phyloP scores from a whole-genome alignment of 1,139 yeast genomes.

The Blastobotrys illinoisensis region DNA sequence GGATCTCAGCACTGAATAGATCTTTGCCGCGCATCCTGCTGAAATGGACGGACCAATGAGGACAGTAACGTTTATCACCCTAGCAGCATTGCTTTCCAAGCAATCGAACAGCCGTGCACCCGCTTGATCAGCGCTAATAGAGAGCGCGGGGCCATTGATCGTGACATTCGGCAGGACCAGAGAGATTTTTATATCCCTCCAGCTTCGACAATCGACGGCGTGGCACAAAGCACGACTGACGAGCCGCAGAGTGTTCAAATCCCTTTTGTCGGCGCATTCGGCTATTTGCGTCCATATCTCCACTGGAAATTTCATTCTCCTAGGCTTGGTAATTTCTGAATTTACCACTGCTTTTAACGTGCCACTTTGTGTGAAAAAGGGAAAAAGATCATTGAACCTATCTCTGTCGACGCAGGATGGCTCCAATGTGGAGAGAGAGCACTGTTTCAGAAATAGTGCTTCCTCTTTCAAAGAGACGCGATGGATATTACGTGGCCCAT shows the following conservation, averaged over 20 bases:
- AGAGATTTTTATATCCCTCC: background rate
- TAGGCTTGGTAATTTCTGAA: no score
- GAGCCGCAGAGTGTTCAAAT: background rate
- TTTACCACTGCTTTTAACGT: no score
- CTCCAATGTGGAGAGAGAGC: no score
- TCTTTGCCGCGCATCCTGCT: background rate
- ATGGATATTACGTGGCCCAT: conserved; percentile 14
- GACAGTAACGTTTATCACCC: background rate
- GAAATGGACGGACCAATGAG: background rate
- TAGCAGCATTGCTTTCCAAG: background rate
- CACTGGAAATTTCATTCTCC: background rate
- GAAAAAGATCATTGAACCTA: no score
- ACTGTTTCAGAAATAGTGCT: no score
- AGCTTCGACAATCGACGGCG: background rate
- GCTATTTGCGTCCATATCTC: background rate
- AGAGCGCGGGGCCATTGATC: background rate
- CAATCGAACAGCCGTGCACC: background rate
- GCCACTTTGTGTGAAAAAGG: no score
- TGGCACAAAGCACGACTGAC: background rate
- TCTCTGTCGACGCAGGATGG: no score
- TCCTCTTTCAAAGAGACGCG: conserved; percentile 18
- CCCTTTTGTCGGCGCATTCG: background rate
- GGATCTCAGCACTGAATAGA: background rate
- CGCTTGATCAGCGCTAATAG: no score
- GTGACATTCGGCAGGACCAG: no score